phyloP scores from a whole-genome alignment of 345 rosid genomes.

The Bretschneidera sinensis region DNA sequence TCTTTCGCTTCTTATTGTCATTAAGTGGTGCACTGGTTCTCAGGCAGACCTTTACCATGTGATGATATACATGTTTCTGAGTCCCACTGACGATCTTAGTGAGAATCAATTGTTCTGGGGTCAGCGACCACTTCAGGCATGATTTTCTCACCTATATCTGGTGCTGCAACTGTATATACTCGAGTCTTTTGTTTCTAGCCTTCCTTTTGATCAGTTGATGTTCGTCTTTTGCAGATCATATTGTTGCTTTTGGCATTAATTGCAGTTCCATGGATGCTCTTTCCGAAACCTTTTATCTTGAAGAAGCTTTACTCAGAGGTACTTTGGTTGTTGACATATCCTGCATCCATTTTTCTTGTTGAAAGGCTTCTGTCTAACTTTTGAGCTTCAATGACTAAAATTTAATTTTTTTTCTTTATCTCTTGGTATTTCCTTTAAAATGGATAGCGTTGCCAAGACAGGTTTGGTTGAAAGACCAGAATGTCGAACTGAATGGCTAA shows the following conservation, averaged over 20 bases:
- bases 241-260: constrained; percentile 70
- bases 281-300: constrained; percentile 91
- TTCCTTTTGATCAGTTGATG: constrained; percentile 13
- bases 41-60: constrained; percentile 99
- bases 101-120: constrained; percentile 93
- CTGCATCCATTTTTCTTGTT: neutral
- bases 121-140: constrained; percentile 90
- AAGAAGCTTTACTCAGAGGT: constrained; percentile 84
- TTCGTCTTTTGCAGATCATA: constrained; percentile 57
- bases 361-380: neutral
- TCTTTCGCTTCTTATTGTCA: constrained; percentile 80
- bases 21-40: constrained; percentile 99
- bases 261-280: constrained; percentile 98
- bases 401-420: too few species aligned
- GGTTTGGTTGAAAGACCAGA: too few species aligned
- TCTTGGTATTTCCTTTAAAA: too few species aligned
- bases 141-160: constrained; percentile 11
- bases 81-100: constrained; percentile 89
- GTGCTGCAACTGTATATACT: constrained; percentile 12
- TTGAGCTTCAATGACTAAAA: neutral
- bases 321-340: constrained; percentile 17
- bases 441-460: too few species aligned
- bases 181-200: constrained; percentile 16
- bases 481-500: too few species aligned
- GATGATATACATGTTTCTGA: constrained; percentile 97